Percentiles rank a stretch among this genome's conserved stretches.
phyloP scores from a whole-genome alignment of 345 rosid species.

The Populus ilicifolia region DNA sequence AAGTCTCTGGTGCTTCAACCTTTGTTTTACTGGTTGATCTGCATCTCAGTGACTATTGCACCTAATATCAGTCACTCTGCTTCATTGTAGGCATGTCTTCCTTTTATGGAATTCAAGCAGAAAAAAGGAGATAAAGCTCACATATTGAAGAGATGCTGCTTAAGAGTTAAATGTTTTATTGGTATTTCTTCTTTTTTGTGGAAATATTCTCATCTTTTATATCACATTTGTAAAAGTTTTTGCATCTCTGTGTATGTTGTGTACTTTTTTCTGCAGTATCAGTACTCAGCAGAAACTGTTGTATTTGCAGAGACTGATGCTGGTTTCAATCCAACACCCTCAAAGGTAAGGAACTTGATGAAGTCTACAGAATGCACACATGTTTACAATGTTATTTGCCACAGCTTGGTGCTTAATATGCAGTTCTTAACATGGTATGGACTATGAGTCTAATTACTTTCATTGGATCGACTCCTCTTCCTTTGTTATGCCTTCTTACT shows the following conservation, averaged over 20 bases:
- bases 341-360: slow-evolving; percentile 42
- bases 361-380: too few species aligned
- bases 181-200: slow-evolving; percentile 37
- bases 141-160: slow-evolving; percentile 53
- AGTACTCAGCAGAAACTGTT: not conserved
- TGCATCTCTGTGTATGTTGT: not conserved
- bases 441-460: not conserved
- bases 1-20: too few species aligned
- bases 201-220: not conserved
- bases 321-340: slow-evolving; percentile 66
- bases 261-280: not conserved
- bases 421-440: not conserved
- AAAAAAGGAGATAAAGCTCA: slow-evolving; percentile 49
- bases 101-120: slow-evolving; percentile 56
- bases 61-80: not conserved
- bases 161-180: slow-evolving; percentile 62
- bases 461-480: too few species aligned
- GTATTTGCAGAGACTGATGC: slow-evolving; percentile 66
- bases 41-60: not conserved
- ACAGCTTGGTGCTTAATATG: not conserved
- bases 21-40: too few species aligned
- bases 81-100: slow-evolving; percentile 44
- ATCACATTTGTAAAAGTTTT: not conserved
- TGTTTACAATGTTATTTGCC: not conserved
- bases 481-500: too few species aligned